Evolutionary conservation across 1,284 basidiomycete genomes (phyloP).

Genomic region (Leccinum angustisporum): DNA sequence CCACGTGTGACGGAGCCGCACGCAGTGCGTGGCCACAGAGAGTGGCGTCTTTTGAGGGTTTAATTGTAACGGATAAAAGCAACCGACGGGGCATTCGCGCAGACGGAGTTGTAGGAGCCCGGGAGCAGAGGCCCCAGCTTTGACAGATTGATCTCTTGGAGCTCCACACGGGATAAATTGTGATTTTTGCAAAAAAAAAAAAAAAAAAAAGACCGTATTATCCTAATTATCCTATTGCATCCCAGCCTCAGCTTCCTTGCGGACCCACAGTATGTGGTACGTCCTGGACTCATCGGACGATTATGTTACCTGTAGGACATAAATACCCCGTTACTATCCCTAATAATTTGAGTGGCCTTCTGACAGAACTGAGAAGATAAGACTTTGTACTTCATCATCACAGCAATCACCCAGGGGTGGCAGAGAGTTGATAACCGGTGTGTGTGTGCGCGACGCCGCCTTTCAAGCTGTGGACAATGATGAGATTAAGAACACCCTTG

Average conservation of each 20-base stretch:
- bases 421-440: not conserved
- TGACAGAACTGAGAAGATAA: not conserved
- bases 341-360: not conserved
- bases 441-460: not conserved
- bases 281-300: not conserved
- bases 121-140: too few species aligned
- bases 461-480: not conserved
- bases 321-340: not conserved
- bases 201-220: not conserved
- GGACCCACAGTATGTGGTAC: not conserved
- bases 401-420: not conserved
- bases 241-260: not conserved
- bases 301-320: not conserved
- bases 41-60: slow-evolving; percentile 8
- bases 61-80: slow-evolving; percentile 3
- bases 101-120: not conserved
- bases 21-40: not conserved
- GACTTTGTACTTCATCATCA: not conserved
- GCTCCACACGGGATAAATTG: too few species aligned
- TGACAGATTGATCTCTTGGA: not conserved
- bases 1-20: not conserved
- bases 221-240: not conserved
- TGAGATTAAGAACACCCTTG: not conserved
- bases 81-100: not conserved
- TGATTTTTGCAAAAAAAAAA: not conserved